Evolutionary conservation across 192 early-diverging fungal genomes (phyloP).

Genomic region (Coemansia sp.): DNA sequence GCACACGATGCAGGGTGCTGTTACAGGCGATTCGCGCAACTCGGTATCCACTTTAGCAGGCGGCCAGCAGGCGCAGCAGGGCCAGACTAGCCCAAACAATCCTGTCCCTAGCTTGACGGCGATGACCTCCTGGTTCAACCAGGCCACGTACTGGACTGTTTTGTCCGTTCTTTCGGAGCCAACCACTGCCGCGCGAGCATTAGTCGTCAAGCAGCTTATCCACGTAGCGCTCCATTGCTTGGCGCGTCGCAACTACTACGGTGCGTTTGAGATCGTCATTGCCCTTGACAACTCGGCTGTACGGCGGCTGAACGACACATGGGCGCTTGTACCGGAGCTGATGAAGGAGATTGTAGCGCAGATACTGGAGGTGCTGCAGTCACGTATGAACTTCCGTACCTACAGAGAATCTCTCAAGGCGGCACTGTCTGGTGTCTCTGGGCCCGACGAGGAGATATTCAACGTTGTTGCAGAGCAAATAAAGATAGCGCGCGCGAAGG

Average conservation of each 20-base stretch:
- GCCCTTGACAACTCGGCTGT: conserved; percentile 55
- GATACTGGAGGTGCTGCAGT: conserved; percentile 46
- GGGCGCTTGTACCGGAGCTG: conserved; percentile 47
- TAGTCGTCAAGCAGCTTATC: conserved; percentile 52
- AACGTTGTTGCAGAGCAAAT: conserved; percentile 41
- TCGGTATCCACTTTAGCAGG: conserved; percentile 20
- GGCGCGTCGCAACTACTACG: conserved; percentile 56
- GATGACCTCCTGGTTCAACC: conserved; percentile 58
- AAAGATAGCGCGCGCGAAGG: conserved; percentile 44
- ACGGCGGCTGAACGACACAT: conserved; percentile 52
- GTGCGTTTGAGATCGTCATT: conserved; percentile 56
- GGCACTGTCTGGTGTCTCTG: conserved; percentile 41
- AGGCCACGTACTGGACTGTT: conserved; percentile 57
- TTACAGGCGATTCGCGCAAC: conserved; percentile 25
- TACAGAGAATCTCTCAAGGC: conserved; percentile 56
- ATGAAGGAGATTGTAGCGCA: conserved; percentile 49
- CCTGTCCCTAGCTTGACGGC: conserved; percentile 51
- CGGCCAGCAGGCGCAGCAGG: background rate
- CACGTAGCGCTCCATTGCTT: conserved; percentile 57
- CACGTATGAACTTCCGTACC: conserved; percentile 52
- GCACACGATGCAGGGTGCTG: conserved; percentile 47
- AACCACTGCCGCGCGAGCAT: conserved; percentile 39
- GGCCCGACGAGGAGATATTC: conserved; percentile 54
- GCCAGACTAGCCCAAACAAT: conserved; percentile 19
- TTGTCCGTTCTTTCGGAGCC: conserved; percentile 48